Evolutionary conservation across 1,284 basidiomycete genomes (phyloP), one percentile per base, ranked within the genome.

Genomic region (Spongiforma sp.): DNA sequence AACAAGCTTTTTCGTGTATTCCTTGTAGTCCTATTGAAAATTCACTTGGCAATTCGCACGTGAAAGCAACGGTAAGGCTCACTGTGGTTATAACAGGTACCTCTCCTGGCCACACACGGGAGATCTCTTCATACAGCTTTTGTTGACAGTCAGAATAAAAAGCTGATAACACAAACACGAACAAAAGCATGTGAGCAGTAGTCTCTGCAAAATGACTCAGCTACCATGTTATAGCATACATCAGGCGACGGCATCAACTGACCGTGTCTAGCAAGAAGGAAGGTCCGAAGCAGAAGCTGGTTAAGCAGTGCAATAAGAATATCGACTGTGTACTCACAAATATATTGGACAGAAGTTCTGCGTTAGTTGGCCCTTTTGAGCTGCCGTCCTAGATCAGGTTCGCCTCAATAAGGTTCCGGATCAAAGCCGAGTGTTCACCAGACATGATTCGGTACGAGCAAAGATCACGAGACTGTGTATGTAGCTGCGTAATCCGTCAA

Each of bases 341-440:
- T 59, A 80, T 79, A 62, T 84, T 75, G 0, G 83, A 84, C 10
- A 83, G 65, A 10, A 84, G 61, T 59, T 84, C 83, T 26, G 75
- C 79, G 37, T 84, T 82, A 5, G 77, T 80, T 46, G 84, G 63
- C 28, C 68, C 67, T 62, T 75, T 77, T 17, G 69, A 60, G 17
- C 72, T 68, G 4, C 70, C 68, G 1, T 77, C 76, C 43, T 77
- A 71, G 1, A 71, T 65, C 78, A 83, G 78, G 65, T 84, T 85
- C 0, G 82, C 82, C 62, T 79, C 78, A 4, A 84, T 83, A 33
- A 84, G 68, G 68, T 82, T 84, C 39, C 74, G 75, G 48, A 85
- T 66, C 33, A 83, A 69, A 14, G 77, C 78, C 4, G 60, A 24
- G 21, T 2, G 24, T 69, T 77, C 71, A 5, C 67, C 66, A n/a